A percentile compares a stretch with the other conserved stretches of the same genome.
Conservation (phyloP, 2,329 filamentous ascomycete species). For the Blastomyces gilchristii region DNA sequence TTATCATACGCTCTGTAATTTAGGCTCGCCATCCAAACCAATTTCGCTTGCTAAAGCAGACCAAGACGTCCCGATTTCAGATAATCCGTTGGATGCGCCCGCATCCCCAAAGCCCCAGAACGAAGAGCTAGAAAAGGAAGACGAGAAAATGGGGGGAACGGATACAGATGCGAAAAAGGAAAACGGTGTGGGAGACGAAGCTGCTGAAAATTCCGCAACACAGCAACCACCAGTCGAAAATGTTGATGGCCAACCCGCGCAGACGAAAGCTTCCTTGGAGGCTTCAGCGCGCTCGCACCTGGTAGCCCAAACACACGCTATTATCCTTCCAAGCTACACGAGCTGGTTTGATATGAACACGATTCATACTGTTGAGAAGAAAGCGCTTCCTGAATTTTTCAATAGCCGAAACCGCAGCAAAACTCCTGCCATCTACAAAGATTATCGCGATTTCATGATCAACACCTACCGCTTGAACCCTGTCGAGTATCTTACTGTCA, state of each 20-base stretch:
- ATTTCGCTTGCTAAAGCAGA: conserved; percentile 24
- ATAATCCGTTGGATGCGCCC: conserved; percentile 61
- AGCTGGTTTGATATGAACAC: conserved; percentile 98
- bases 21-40: conserved; percentile 27
- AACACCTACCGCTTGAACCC: conserved; percentile 97
- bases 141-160: conserved; percentile 71
- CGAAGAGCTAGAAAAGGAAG: conserved; percentile 49
- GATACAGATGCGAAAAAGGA: conserved; percentile 37
- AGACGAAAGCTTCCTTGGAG: conserved; percentile 73
- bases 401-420: conserved; percentile 98
- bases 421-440: conserved; percentile 92
- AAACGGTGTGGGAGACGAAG: conserved; percentile 29
- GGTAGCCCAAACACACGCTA: conserved; percentile 85
- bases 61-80: conserved; percentile 34
- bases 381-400: conserved; percentile 95
- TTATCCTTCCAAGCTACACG: conserved; percentile 93
- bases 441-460: conserved; percentile 99
- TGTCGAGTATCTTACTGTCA: conserved; percentile 91
- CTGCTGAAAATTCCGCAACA: conserved; percentile 34
- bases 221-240: conserved; percentile 38
- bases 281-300: conserved; percentile 83
- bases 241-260: conserved; percentile 44
- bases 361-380: conserved; percentile 84
- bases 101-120: conserved; percentile 54
- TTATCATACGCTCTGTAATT: conserved; percentile 14